Evolutionary conservation across 257 asterid genomes (phyloP).

Genomic region (Fraxinus americana): DNA sequence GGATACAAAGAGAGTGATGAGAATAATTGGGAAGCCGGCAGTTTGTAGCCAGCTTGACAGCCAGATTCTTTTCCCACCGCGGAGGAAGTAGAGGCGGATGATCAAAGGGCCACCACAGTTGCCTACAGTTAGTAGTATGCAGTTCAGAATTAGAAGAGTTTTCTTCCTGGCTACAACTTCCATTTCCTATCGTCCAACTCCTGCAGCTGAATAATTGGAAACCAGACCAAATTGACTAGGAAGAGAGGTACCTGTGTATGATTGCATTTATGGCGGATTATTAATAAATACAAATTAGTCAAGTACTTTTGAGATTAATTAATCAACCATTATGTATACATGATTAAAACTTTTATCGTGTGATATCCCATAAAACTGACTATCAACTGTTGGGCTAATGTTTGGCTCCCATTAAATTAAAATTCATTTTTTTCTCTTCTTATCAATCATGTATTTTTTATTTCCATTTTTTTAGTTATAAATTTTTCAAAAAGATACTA

Average conservation of each 20-base stretch:
- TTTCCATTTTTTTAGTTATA: no score
- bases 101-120: slow-evolving; percentile 16
- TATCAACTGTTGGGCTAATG: no score
- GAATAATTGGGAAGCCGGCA: slow-evolving; percentile 13
- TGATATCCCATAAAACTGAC: no score
- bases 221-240: not conserved
- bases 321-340: no score
- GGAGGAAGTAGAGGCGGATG: slow-evolving; percentile 19
- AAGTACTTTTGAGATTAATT: no score
- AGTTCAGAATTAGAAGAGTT: not conserved
- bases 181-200: not conserved
- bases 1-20: slow-evolving; percentile 2
- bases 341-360: no score
- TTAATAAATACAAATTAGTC: not conserved
- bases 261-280: not conserved
- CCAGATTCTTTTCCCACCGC: slow-evolving; percentile 23
- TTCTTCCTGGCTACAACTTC: not conserved
- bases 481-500: no score
- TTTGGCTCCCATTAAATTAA: no score
- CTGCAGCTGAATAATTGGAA: not conserved
- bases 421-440: no score
- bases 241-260: not conserved
- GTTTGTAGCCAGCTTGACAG: slow-evolving; percentile 17
- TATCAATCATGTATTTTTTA: no score
- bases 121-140: slow-evolving; percentile 8